Percentiles rank a stretch among this genome's conserved stretches.
Conservation (phyloP, 345 rosid species). For the Pistacia integerrima region DNA sequence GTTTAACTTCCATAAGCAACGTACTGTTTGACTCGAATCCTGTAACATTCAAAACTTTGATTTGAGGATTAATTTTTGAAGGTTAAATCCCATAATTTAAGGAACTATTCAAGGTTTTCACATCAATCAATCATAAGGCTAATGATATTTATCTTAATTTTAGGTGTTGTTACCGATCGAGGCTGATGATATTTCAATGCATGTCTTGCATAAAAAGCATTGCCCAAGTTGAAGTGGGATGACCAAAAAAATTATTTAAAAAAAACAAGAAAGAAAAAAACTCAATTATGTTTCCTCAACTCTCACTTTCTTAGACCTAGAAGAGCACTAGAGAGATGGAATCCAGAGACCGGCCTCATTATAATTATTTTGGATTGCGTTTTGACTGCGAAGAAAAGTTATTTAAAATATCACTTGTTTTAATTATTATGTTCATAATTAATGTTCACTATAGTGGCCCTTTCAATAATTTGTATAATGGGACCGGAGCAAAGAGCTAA, state of each 20-base stretch:
- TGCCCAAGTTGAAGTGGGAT: not conserved
- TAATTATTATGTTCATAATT: not conserved
- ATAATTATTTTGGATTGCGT: not conserved
- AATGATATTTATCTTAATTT: not conserved
- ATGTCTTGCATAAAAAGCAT: not conserved
- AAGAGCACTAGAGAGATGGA: too few species aligned
- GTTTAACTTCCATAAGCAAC: too few species aligned
- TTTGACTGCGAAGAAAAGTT: slow-evolving; percentile 1
- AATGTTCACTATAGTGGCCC: not conserved
- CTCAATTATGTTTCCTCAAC: not conserved
- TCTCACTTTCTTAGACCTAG: too few species aligned
- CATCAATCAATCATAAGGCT: not conserved
- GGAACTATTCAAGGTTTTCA: not conserved
- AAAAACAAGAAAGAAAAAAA: too few species aligned
- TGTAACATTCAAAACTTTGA: too few species aligned
- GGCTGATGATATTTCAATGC: not conserved
- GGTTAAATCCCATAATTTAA: too few species aligned
- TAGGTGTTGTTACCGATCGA: not conserved
- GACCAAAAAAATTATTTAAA: not conserved
- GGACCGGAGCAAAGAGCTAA: not conserved
- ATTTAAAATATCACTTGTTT: not conserved
- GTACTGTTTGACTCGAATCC: too few species aligned
- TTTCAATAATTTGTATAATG: not conserved
- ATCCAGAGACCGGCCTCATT: too few species aligned
- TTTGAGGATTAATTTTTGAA: too few species aligned